Evolutionary conservation across 1,284 basidiomycete species (phyloP).

Genomic region (Ganoderma lingzhi): DNA sequence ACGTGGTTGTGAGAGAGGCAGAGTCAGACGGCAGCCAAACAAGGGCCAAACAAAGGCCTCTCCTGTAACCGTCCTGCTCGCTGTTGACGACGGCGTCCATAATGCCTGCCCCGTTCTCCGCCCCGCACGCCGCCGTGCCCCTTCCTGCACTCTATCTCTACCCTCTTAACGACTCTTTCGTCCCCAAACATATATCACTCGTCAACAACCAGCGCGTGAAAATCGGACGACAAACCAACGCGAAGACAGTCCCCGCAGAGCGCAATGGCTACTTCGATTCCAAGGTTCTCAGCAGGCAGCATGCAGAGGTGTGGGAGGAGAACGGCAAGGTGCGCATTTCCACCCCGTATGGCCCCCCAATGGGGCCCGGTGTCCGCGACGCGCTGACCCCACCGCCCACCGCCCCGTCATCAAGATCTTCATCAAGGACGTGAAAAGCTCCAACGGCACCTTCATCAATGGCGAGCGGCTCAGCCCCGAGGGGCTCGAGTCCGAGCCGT

Average conservation of each 20-base stretch:
- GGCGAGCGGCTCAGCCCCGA: conserved; percentile 92
- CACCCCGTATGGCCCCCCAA: not conserved
- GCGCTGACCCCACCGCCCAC: conserved; percentile 8
- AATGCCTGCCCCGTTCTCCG: conserved; percentile 46
- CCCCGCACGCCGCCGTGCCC: conserved; percentile 42
- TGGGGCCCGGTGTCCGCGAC: not conserved
- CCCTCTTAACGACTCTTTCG: conserved; percentile 95
- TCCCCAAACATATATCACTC: conserved; percentile 95
- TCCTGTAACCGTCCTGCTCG: conserved; percentile 39
- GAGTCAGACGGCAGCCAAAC: conserved; percentile 38
- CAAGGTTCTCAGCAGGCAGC: conserved; percentile 94
- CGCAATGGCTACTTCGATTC: conserved; percentile 98
- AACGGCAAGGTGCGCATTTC: conserved; percentile 72
- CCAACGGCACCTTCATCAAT: conserved; percentile 99
- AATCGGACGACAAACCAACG: conserved; percentile 98
- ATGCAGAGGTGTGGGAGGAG: conserved; percentile 99
- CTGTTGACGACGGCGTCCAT: conserved; percentile 43
- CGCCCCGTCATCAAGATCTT: conserved; percentile 69
- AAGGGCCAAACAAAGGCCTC: conserved; percentile 39
- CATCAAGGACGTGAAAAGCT: conserved; percentile 99
- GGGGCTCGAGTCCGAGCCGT: conserved; percentile 92
- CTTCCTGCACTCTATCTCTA: conserved; percentile 89
- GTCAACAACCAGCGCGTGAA: conserved; percentile 80
- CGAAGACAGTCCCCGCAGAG: conserved; percentile 94
- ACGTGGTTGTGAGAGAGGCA: conserved; percentile 30